A percentile compares a stretch with the other conserved stretches of the same genome.
Conservation (phyloP, 2,329 filamentous ascomycete species). For the Neoscytalidium dimidiatum region DNA sequence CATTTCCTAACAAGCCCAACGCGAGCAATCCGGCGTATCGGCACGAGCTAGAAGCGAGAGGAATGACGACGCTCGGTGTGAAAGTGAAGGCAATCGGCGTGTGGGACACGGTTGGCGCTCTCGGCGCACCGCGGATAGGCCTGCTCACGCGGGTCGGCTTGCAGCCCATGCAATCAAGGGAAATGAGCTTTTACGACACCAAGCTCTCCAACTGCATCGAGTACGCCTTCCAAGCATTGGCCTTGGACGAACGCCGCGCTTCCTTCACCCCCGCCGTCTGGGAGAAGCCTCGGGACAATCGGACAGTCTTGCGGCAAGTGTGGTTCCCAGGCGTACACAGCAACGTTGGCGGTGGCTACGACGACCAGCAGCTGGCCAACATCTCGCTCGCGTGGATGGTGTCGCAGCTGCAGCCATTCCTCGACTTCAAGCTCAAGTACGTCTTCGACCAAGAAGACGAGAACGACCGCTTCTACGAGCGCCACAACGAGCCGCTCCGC, state of each 20-base stretch:
- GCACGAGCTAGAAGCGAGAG: slow-evolving; percentile 34
- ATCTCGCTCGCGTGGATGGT: slow-evolving; percentile 61
- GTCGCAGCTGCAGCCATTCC: slow-evolving; percentile 50
- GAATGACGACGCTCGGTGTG: slow-evolving; percentile 43
- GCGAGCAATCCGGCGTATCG: slow-evolving; percentile 34
- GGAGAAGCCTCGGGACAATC: slow-evolving; percentile 45
- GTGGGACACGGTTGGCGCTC: slow-evolving; percentile 52
- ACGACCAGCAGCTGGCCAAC: slow-evolving; percentile 51
- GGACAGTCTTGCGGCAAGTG: slow-evolving; percentile 41
- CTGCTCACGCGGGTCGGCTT: slow-evolving; percentile 37
- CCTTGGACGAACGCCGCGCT: slow-evolving; percentile 58
- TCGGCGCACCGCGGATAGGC: slow-evolving; percentile 51
- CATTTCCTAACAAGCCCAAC: slow-evolving; percentile 20
- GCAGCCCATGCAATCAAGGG: slow-evolving; percentile 36
- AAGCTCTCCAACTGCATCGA: slow-evolving; percentile 50
- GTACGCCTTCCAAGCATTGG: slow-evolving; percentile 62
- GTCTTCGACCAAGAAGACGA: slow-evolving; percentile 41
- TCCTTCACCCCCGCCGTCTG: slow-evolving; percentile 60
- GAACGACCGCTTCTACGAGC: slow-evolving; percentile 11
- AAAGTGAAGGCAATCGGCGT: slow-evolving; percentile 54
- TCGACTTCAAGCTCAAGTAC: slow-evolving; percentile 52
- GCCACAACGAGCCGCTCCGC: slow-evolving; percentile 35
- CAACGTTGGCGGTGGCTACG: slow-evolving; percentile 52
- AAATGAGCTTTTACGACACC: slow-evolving; percentile 51
- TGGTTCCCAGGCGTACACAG: slow-evolving; percentile 53